Evolutionary conservation across 176 grass and related monocot species (phyloP), one percentile per base, ranked within the genome.

Genomic region (Sorghum bicolor): DNA sequence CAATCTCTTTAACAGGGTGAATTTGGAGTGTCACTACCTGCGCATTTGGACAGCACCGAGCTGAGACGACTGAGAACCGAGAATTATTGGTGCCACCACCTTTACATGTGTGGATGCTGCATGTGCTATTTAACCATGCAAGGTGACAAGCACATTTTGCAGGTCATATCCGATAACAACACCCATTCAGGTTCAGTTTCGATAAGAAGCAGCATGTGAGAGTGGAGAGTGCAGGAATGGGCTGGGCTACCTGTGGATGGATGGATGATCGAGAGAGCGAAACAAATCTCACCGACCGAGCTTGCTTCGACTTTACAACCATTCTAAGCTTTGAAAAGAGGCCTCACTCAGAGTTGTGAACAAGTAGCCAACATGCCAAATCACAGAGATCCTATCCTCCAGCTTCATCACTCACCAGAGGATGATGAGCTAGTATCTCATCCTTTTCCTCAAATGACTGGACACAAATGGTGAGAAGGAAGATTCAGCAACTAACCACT

Each of bases 391-490:
- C 6, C 22, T 73, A 10, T 70, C 6, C 22, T 73, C 80, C 69
- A 48, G 15, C 45, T 48, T 48, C 45, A 48, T 48, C 45, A 16
- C 45, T 48, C 15, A 17, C 15, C 15, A 48, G 45, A 48, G 14
- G 45, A 48, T 48, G 43, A 45, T 48, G 43, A 45, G 43, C 43
- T 13, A 45, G 43, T 45, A 45, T 13, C 43, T 45, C 11, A 47
- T 47, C 57, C n/a, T 26, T 11, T 60, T 60, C 57, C 57, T 60
- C n/a, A 3, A 36, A 47, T 74, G 70, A 28, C 20, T 64, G 57
- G 29, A 64, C 70, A 64, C 45, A 63, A 63, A 72, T 22, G 29
- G 28, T n/a, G 3, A 79, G 84, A 70, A 78, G 50, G 84, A 70
- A 70, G 50, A 14, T 64, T 28, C 65, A 25, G 48, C 74, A 47